phyloP scores from a whole-genome alignment of 2,329 filamentous ascomycete species.

The Curvularia spicifera region DNA sequence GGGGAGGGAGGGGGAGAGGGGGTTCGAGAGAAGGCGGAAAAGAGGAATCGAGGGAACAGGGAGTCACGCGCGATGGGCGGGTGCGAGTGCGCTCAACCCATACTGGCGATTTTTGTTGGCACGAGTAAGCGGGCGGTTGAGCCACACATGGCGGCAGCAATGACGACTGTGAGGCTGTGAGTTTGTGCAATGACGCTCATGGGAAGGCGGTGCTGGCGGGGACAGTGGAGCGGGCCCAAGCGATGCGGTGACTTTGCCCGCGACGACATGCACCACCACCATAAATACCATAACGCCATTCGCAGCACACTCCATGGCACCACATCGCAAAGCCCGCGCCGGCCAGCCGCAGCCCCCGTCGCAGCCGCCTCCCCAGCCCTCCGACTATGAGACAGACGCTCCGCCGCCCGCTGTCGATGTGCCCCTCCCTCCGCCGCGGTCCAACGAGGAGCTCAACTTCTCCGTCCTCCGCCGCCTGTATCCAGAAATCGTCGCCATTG shows the following conservation, averaged over 20 bases:
- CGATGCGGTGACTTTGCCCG: neutral
- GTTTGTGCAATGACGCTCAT: constrained; percentile 6
- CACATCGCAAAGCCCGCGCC: constrained; percentile 43
- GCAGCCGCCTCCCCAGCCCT: constrained; percentile 53
- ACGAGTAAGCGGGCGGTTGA: constrained; percentile 21
- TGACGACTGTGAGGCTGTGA: constrained; percentile 20
- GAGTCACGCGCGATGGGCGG: constrained; percentile 4
- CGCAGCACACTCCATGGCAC: constrained; percentile 31
- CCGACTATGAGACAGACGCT: constrained; percentile 61
- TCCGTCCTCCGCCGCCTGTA: constrained; percentile 82
- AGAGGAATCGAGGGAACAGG: neutral
- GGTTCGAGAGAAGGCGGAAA: neutral
- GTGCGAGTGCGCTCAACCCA: constrained; percentile 15
- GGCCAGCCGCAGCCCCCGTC: constrained; percentile 34
- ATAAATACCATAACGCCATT: constrained; percentile 7
- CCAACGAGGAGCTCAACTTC: constrained; percentile 87
- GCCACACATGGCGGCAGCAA: constrained; percentile 18
- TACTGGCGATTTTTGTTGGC: constrained; percentile 4
- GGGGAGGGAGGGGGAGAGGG: neutral
- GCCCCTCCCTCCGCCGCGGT: constrained; percentile 61
- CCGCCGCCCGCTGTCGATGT: constrained; percentile 47
- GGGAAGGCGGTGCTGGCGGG: neutral
- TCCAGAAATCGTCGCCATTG: constrained; percentile 73
- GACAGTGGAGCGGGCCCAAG: constrained; percentile 9
- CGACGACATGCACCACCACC: neutral